Evolutionary conservation across 129 eudicot species (phyloP).

Genomic region (Ambrosia trifida): DNA sequence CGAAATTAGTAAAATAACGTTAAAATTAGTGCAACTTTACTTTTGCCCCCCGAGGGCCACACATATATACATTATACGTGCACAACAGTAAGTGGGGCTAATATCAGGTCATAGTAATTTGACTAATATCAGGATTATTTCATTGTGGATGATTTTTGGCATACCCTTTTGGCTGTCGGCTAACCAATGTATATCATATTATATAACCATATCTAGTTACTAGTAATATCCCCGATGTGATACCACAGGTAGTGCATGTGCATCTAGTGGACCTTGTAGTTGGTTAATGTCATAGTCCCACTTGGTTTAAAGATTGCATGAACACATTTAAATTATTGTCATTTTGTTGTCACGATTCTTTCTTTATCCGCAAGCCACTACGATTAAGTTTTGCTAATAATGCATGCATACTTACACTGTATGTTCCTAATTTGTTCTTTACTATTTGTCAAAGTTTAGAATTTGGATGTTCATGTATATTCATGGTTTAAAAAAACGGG

Average conservation of each 20-base stretch:
- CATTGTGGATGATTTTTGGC: not conserved
- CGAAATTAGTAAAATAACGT: too few species aligned
- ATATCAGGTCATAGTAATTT: too few species aligned
- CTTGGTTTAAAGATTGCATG: conserved; percentile 27
- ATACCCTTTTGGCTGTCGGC: conserved; percentile 13
- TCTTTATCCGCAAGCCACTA: not conserved
- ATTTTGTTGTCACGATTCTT: conserved; percentile 2
- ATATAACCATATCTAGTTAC: conserved; percentile 33
- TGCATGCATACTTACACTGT: not conserved
- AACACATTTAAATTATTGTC: conserved; percentile 5
- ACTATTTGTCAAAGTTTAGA: conserved; percentile 8
- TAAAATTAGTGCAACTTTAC: too few species aligned
- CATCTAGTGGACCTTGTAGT: conserved; percentile 36
- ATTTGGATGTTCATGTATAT: not conserved
- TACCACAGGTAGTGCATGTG: conserved; percentile 17
- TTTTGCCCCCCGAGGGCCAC: too few species aligned
- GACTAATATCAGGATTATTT: not conserved
- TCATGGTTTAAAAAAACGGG: too few species aligned
- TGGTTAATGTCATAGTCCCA: conserved; percentile 35
- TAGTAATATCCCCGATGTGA: conserved; percentile 28
- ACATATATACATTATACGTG: too few species aligned
- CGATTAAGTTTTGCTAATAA: not conserved
- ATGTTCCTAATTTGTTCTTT: not conserved
- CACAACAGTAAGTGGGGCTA: too few species aligned
- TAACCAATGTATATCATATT: conserved; percentile 26